Conservation (phyloP, 1,284 basidiomycete genomes). For the Sphagnurus paluster region DNA sequence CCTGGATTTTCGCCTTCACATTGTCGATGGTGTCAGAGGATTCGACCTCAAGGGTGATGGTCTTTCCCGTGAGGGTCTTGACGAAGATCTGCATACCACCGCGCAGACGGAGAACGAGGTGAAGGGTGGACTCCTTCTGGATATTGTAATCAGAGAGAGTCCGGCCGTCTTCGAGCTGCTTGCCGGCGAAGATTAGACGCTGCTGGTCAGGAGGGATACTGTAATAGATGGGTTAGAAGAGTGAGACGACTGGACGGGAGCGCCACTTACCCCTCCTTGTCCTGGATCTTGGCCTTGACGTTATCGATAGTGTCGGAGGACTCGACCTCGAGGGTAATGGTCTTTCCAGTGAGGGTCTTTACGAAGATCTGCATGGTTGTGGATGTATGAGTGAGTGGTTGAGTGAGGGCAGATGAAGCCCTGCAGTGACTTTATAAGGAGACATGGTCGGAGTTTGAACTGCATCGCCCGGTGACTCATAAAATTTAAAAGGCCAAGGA, state of each 20-base stretch:
- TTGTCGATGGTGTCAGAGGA: constrained; percentile 90
- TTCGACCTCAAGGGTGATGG: constrained; percentile 90
- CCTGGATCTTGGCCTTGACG: constrained; percentile 78
- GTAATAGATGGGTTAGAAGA: constrained; percentile 1
- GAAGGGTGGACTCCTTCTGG: constrained; percentile 40
- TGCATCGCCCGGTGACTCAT: constrained; percentile 26
- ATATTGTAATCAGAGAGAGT: constrained; percentile 40
- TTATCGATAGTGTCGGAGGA: constrained; percentile 34
- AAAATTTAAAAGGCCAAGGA: constrained; percentile 9
- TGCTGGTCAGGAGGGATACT: constrained; percentile 40
- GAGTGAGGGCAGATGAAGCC: neutral
- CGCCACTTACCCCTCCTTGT: constrained; percentile 64
- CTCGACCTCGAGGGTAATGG: constrained; percentile 88
- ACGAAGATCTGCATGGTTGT: constrained; percentile 79
- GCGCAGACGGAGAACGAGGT: constrained; percentile 72
- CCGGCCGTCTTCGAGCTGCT: constrained; percentile 38
- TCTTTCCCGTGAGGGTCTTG: constrained; percentile 91
- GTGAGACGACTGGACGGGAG: neutral
- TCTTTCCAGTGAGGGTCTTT: constrained; percentile 86
- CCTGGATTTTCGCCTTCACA: constrained; percentile 79
- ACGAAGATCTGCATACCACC: constrained; percentile 94
- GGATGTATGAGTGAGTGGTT: constrained; percentile 14
- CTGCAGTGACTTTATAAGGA: neutral
- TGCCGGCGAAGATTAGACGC: constrained; percentile 39
- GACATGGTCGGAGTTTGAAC: constrained; percentile 36